These are phyloP conservation scores for Heterobasidion occidentale DNA, from an alignment of 1,284 basidiomycete species.

Conservation along the genomic window DNA sequence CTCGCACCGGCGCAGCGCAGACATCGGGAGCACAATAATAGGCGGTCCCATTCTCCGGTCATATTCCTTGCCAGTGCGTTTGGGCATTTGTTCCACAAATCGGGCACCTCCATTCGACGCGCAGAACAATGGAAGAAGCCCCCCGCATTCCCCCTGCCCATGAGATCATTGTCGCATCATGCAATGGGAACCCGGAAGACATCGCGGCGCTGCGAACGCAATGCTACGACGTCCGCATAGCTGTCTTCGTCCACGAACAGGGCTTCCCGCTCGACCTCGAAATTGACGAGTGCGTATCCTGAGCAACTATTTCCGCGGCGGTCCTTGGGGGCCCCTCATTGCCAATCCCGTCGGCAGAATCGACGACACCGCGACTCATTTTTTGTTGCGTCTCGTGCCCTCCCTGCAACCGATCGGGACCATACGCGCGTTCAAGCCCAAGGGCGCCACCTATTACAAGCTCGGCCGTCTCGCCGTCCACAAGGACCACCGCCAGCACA, in stretches of 20 bases:
- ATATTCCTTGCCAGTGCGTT: too few relatives aligned
- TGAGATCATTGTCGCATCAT: background rate
- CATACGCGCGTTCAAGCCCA: conserved; percentile 35
- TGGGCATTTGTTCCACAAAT: too few relatives aligned
- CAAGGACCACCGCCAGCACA: conserved; percentile 52
- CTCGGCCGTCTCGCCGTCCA: conserved; percentile 62
- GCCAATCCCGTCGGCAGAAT: conserved; percentile 26
- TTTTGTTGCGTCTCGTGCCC: conserved; percentile 57
- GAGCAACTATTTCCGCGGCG: background rate
- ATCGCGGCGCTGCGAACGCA: conserved; percentile 35
- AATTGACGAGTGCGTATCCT: conserved; percentile 55
- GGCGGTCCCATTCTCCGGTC: background rate
- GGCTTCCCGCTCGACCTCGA: conserved; percentile 64
- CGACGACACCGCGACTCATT: conserved; percentile 58
- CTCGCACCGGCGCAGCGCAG: too few relatives aligned
- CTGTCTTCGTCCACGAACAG: conserved; percentile 66
- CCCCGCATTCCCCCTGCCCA: background rate
- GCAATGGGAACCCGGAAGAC: conserved; percentile 26
- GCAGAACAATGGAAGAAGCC: background rate
- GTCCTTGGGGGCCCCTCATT: background rate
- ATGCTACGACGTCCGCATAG: conserved; percentile 56
- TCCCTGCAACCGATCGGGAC: conserved; percentile 60
- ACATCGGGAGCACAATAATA: too few relatives aligned
- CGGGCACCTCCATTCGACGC: background rate
- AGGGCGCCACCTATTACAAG: conserved; percentile 43